These are phyloP conservation scores for Eucalyptus caleyi DNA, from an alignment of 345 rosid species.

Conservation along the genomic window DNA sequence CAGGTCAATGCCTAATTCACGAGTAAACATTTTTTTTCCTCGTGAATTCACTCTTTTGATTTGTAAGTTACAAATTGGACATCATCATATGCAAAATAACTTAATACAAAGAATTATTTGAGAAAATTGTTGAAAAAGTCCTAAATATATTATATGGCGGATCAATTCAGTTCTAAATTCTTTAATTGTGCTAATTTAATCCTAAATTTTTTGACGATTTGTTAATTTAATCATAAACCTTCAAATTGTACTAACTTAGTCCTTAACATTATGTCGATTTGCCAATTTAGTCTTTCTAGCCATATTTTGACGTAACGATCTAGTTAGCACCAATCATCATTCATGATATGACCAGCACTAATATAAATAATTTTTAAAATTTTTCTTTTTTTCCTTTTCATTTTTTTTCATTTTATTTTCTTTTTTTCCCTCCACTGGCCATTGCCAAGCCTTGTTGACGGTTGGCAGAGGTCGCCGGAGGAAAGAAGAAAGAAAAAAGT, in stretches of 20 bases:
- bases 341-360: rapidly evolving
- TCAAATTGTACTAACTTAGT: neutral
- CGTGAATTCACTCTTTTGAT: no score
- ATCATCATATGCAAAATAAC: no score
- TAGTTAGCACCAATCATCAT: neutral
- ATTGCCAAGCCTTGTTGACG: neutral
- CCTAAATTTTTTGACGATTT: neutral
- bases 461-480: neutral
- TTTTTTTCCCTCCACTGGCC: neutral
- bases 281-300: neutral
- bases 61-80: no score
- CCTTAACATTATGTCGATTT: neutral
- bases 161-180: neutral
- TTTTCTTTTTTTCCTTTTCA: neutral
- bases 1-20: no score
- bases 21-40: no score
- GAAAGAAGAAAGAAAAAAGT: neutral
- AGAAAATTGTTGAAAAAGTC: neutral
- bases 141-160: rapidly evolving
- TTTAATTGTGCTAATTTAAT: neutral
- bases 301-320: neutral
- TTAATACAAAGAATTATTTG: no score
- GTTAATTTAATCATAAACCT: neutral
- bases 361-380: neutral
- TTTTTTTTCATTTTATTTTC: neutral